Base-by-base conservation (phyloP, 202 grass and related monocot genomes). In the Brachypodium distachyon region DNA sequence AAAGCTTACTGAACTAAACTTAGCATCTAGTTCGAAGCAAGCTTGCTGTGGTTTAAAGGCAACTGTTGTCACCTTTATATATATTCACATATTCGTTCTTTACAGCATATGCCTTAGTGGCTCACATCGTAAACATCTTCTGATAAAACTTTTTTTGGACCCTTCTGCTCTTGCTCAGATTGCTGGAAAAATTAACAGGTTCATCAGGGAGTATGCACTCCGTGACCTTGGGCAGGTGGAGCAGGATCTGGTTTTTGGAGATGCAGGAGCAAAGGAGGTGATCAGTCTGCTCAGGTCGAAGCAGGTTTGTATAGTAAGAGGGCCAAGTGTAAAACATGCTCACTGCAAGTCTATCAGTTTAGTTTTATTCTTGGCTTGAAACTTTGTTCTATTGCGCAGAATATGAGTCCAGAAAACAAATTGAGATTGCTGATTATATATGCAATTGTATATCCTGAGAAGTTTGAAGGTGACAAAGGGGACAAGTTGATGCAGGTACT, bases 391-490 rank as follows among this genome's bases (percentile, higher is more conserved):
- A 56, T 46, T 77, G 43, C 82, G 52, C 51, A 95, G 95, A 85
- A 95, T 87, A 58, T 90, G 77, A 98, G 90, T 81, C 82, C 89
- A 67, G 95, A 98, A 88, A 95, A 90, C 84, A 98, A 98, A 87
- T 64, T 98, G 72, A 92, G 95, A 56, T 77, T 98, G 76, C 50
- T 98, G 74, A 83, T 95, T 80, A 94, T 98, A 87, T 95, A 94
- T 78, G 87, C 91, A 74, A 76, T 88, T 60, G 80, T 91, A 28
- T 83, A 90, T 67, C 95, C 91, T 31, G 95, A 98, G 25, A 98
- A 98, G 72, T 98, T 98, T 90, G 91, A 95, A 90, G 91, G 95
- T 66, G 91, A 92, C 80, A 98, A 98, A 84, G 95, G 91, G 60
- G 80, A 92, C 48, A 92, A 98, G 69, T 83, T 98, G 80, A 84